Evolutionary conservation across 495 filamentous ascomycete species (phyloP).

Genomic region (Aspergillus biplanus): DNA sequence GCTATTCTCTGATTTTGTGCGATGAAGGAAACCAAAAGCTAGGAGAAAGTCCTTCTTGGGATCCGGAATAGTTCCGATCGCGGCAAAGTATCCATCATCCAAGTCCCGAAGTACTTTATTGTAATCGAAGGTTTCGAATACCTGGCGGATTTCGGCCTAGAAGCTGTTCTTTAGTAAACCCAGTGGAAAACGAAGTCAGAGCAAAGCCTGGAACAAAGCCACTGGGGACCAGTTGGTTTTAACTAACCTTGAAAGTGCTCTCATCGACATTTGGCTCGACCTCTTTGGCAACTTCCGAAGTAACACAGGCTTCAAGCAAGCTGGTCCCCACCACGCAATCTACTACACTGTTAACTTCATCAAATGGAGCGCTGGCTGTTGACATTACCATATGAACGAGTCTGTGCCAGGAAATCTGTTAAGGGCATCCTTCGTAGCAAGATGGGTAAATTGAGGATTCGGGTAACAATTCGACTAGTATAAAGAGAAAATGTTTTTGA

Average conservation of each 20-base stretch:
- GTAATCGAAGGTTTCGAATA: not conserved
- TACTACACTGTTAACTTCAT: not conserved
- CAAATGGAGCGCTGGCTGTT: not conserved
- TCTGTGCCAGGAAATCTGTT: not conserved
- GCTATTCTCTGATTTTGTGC: not conserved
- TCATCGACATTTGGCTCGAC: not conserved
- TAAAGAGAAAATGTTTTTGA: not conserved
- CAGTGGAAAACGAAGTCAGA: not conserved
- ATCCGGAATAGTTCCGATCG: not conserved
- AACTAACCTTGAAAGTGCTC: not conserved
- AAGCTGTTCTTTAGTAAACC: not conserved
- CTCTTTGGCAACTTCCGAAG: not conserved
- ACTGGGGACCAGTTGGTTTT: not conserved
- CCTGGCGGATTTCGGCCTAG: not conserved
- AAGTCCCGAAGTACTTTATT: not conserved
- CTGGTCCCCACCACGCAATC: not conserved
- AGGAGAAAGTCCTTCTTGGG: not conserved
- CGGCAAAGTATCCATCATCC: not conserved
- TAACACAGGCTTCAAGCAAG: not conserved
- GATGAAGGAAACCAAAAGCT: not conserved
- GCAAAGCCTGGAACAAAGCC: not conserved
- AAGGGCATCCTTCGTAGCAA: not conserved
- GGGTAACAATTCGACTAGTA: not conserved
- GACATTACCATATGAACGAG: not conserved
- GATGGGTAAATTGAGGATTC: not conserved